Evolutionary conservation across 2,329 filamentous ascomycete species (phyloP).

Genomic region (Colletotrichum paranaense): DNA sequence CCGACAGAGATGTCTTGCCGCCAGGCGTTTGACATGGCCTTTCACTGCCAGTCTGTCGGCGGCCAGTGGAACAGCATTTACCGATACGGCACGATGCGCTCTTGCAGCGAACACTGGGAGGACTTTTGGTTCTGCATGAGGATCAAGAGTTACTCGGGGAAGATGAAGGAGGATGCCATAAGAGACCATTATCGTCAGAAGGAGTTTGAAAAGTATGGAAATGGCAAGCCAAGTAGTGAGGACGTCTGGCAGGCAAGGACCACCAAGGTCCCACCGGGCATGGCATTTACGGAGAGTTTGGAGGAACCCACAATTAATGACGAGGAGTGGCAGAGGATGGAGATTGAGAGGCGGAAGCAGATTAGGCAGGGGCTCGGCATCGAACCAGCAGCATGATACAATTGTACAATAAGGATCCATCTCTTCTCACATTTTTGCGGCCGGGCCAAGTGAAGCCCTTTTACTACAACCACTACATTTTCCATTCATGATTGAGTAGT

Average conservation of each 20-base stretch:
- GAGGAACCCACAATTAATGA: conserved; percentile 52
- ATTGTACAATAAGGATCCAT: not conserved
- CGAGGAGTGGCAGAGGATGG: conserved; percentile 54
- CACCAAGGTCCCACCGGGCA: conserved; percentile 64
- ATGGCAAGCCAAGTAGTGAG: conserved; percentile 79
- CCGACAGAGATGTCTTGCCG: conserved; percentile 90
- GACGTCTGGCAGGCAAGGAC: conserved; percentile 87
- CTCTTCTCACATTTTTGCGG: not conserved
- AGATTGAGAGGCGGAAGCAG: conserved; percentile 46
- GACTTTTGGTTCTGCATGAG: conserved; percentile 99
- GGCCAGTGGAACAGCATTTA: conserved; percentile 95
- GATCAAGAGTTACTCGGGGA: conserved; percentile 71
- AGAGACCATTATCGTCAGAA: conserved; percentile 76
- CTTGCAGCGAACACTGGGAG: conserved; percentile 87
- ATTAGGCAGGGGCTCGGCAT: conserved; percentile 48
- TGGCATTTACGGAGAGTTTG: conserved; percentile 56
- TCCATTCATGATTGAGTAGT: too few relatives aligned
- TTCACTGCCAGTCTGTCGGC: conserved; percentile 91
- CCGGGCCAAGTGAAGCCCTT: not conserved
- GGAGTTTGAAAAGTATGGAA: conserved; percentile 71
- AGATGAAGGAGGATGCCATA: conserved; percentile 71
- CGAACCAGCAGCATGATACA: conserved; percentile 16
- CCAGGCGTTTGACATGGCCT: conserved; percentile 89
- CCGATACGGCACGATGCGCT: conserved; percentile 80
- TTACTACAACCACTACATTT: not conserved